Evolutionary conservation across 106 monocot species (phyloP).

Genomic region (Ottelia alismoides): DNA sequence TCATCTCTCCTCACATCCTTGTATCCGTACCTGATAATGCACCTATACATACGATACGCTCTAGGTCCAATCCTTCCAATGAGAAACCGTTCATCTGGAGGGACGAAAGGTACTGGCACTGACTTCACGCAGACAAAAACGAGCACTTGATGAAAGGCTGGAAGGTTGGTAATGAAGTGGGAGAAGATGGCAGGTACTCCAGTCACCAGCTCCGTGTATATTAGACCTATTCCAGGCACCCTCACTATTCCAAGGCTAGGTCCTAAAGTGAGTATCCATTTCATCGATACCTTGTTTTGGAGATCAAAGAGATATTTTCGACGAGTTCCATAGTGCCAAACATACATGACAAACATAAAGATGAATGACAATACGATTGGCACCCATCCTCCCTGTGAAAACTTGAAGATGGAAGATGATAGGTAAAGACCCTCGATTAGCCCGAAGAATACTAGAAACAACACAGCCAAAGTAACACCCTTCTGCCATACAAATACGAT

Average conservation of each 20-base stretch:
- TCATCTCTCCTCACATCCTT: slow-evolving; percentile 50
- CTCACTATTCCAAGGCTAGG: slow-evolving; percentile 81
- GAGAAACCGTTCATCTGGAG: slow-evolving; percentile 48
- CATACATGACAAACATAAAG: slow-evolving; percentile 65
- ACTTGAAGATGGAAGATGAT: slow-evolving; percentile 46
- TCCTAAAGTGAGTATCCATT: slow-evolving; percentile 66
- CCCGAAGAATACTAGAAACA: slow-evolving; percentile 48
- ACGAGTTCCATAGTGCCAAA: slow-evolving; percentile 74
- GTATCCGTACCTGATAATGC: slow-evolving; percentile 73
- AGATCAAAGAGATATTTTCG: slow-evolving; percentile 61
- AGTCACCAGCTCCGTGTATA: slow-evolving; percentile 66
- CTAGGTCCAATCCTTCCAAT: slow-evolving; percentile 61
- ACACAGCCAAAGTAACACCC: slow-evolving; percentile 17
- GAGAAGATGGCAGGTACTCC: slow-evolving; percentile 90
- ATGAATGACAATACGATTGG: slow-evolving; percentile 39
- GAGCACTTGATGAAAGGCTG: slow-evolving; percentile 67
- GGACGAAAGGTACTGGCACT: slow-evolving; percentile 50
- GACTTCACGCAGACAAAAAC: slow-evolving; percentile 78
- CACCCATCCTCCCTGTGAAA: slow-evolving; percentile 70
- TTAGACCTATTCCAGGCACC: slow-evolving; percentile 80
- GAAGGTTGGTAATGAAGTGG: slow-evolving; percentile 79
- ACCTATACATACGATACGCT: slow-evolving; percentile 51
- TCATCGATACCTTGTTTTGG: slow-evolving; percentile 83
- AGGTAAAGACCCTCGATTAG: slow-evolving; percentile 32
- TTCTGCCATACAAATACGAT: slow-evolving; percentile 67